Percentiles rank a stretch among this genome's conserved stretches.
Evolutionary conservation across 805 yeast genomes (phyloP).

Genomic region (Wickerhamiella australiensis): DNA sequence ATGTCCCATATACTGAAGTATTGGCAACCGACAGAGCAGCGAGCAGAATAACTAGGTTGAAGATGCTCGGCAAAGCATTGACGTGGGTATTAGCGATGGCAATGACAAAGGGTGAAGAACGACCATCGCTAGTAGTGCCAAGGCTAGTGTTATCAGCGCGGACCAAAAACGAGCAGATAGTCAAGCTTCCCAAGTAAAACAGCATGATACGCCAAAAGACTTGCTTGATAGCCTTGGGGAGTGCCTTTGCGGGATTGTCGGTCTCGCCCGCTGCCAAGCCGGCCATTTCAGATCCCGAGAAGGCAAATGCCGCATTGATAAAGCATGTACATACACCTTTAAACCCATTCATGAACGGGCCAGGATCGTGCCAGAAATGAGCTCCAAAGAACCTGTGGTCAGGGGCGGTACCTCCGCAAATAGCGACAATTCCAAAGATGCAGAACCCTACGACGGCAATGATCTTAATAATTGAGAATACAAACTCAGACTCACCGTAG

Average conservation of each 20-base stretch:
- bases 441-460: constrained; percentile 49
- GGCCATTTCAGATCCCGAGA: constrained; percentile 54
- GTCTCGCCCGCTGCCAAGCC: constrained; percentile 63
- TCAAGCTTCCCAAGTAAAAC: constrained; percentile 48
- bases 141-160: constrained; percentile 41
- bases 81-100: constrained; percentile 56
- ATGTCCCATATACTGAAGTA: constrained; percentile 56
- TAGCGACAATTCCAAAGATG: constrained; percentile 44
- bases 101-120: constrained; percentile 73
- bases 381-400: constrained; percentile 43
- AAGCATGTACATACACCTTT: constrained; percentile 55
- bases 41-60: constrained; percentile 56
- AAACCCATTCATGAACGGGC: constrained; percentile 48
- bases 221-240: constrained; percentile 59
- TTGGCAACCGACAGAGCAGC: constrained; percentile 63
- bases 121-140: constrained; percentile 39
- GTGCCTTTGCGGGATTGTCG: constrained; percentile 45
- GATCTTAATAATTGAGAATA: constrained; percentile 48
- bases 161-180: constrained; percentile 48
- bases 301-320: constrained; percentile 55
- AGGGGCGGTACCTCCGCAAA: constrained; percentile 45
- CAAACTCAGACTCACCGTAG: constrained; percentile 57
- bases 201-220: constrained; percentile 62
- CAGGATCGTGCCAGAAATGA: constrained; percentile 50
- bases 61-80: constrained; percentile 48